These are phyloP conservation scores for Dipteronia dyeriana DNA, from an alignment of 345 rosid species.

Conservation along the genomic window DNA sequence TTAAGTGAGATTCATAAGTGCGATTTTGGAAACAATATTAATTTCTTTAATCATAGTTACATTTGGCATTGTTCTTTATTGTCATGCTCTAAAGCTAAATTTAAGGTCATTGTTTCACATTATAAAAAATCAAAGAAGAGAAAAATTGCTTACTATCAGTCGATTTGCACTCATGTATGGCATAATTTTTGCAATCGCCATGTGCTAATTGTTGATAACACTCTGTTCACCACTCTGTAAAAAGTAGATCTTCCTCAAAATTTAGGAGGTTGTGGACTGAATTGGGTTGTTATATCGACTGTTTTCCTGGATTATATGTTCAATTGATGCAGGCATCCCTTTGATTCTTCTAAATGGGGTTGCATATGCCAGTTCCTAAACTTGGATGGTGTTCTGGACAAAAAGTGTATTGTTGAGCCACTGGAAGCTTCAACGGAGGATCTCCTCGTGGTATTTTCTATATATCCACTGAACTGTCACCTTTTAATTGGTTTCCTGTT, in stretches of 20 bases:
- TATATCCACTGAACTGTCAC: constrained; percentile 13
- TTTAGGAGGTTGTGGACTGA: constrained; percentile 1
- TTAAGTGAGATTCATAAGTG: neutral
- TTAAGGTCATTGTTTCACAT: neutral
- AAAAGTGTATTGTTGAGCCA: constrained; percentile 68
- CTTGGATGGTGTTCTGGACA: constrained; percentile 55
- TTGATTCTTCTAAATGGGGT: constrained; percentile 96
- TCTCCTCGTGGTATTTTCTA: constrained; percentile 75
- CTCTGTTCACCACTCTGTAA: neutral
- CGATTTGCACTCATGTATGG: neutral
- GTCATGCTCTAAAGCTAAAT: neutral
- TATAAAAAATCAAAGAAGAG: neutral
- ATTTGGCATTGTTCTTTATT: neutral
- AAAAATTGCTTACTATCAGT: neutral
- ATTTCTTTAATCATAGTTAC: neutral
- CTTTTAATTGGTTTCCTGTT: neutral
- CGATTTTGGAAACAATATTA: neutral
- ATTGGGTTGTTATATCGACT: constrained; percentile 3
- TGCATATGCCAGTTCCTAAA: constrained; percentile 66
- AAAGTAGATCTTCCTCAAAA: neutral
- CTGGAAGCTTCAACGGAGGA: constrained; percentile 75
- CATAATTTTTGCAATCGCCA: neutral
- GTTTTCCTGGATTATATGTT: neutral
- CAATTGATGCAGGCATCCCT: constrained; percentile 70
- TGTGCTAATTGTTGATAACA: neutral